A percentile compares a stretch with the other conserved stretches of the same genome.
Evolutionary conservation across 257 asterid genomes (phyloP).

Genomic region (Asclepias syriaca): DNA sequence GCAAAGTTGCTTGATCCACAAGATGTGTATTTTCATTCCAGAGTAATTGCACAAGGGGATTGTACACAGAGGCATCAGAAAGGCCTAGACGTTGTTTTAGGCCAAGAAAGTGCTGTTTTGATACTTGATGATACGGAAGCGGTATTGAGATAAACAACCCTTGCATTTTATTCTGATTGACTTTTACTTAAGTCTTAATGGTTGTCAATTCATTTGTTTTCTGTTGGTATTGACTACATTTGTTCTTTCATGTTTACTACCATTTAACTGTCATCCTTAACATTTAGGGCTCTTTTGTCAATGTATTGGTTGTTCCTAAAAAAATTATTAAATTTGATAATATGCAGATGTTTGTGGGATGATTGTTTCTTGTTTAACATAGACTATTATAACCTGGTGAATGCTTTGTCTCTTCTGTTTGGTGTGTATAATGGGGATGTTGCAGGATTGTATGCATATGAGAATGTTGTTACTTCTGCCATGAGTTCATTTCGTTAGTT

Average conservation of each 20-base stretch:
- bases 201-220: background rate
- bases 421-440: background rate
- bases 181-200: slow-evolving; percentile 22
- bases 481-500: background rate
- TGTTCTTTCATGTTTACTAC: background rate
- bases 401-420: background rate
- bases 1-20: slow-evolving; percentile 79
- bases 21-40: slow-evolving; percentile 61
- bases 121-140: slow-evolving; percentile 94
- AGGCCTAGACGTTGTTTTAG: slow-evolving; percentile 93
- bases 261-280: too few relatives aligned
- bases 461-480: background rate
- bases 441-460: background rate
- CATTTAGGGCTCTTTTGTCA: background rate
- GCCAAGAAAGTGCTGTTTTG: slow-evolving; percentile 80
- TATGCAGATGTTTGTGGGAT: background rate
- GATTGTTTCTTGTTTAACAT: background rate
- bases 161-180: slow-evolving; percentile 37
- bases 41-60: slow-evolving; percentile 84
- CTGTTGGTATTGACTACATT: background rate
- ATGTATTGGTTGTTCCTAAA: background rate
- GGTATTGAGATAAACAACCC: slow-evolving; percentile 30
- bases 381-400: background rate
- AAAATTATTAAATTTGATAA: background rate
- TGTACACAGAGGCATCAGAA: slow-evolving; percentile 74